Evolutionary conservation across 352 stramenopile genomes (phyloP).

Genomic region (Phytophthora crassamura): DNA sequence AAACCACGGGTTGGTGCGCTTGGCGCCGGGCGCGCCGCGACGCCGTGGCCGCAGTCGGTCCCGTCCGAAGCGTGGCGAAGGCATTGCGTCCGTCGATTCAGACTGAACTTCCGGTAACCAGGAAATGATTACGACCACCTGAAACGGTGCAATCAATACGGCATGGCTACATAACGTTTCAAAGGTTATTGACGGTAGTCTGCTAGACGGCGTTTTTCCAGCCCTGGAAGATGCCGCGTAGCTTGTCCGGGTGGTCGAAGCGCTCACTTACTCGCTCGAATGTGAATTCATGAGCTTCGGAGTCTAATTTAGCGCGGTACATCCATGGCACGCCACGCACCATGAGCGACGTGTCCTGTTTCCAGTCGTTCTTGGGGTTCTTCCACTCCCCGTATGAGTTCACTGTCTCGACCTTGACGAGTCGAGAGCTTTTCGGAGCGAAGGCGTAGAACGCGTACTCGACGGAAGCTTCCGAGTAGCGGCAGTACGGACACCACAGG

Average conservation of each 20-base stretch:
- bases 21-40: constrained; percentile 10
- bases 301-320: constrained; percentile 51
- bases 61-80: constrained; percentile 32
- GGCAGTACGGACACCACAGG: constrained; percentile 81
- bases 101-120: constrained; percentile 2
- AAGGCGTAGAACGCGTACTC: constrained; percentile 80
- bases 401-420: constrained; percentile 63
- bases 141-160: constrained; percentile 4
- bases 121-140: background rate
- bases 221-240: constrained; percentile 41
- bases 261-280: constrained; percentile 29
- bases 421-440: constrained; percentile 55
- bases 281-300: constrained; percentile 21
- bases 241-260: constrained; percentile 27
- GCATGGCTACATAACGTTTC: background rate
- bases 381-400: constrained; percentile 77
- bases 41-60: constrained; percentile 24
- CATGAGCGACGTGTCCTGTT: constrained; percentile 52
- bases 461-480: constrained; percentile 68
- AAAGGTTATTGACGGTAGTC: background rate
- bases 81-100: constrained; percentile 12
- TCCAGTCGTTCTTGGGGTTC: constrained; percentile 71
- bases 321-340: constrained; percentile 71
- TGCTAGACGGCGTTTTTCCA: constrained; percentile 34
- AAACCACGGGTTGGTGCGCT: constrained; percentile 26